Percentiles rank a stretch among this genome's conserved stretches.
phyloP scores from a whole-genome alignment of 192 early-diverging fungal species.

The Linnemannia elongata region DNA sequence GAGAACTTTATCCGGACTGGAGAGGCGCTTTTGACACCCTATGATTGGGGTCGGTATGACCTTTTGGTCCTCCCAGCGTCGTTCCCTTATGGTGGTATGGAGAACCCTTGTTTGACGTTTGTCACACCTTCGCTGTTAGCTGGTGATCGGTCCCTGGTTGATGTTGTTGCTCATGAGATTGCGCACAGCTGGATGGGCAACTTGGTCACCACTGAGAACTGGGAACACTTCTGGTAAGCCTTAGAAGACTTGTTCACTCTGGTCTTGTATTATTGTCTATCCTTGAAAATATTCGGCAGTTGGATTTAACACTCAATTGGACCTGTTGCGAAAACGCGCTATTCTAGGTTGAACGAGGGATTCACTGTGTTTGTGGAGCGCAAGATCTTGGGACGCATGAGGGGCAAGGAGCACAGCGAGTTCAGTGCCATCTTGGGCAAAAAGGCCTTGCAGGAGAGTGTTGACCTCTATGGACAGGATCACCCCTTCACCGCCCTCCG shows the following conservation, averaged over 20 bases:
- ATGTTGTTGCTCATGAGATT: conserved; percentile 97
- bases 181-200: conserved; percentile 93
- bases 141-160: conserved; percentile 92
- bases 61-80: conserved; percentile 88
- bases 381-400: conserved; percentile 86
- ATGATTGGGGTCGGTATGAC: conserved; percentile 97
- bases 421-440: conserved; percentile 91
- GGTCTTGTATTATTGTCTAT: not conserved
- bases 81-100: conserved; percentile 90
- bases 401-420: conserved; percentile 83
- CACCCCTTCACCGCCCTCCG: conserved; percentile 78
- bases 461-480: conserved; percentile 74
- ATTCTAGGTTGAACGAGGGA: conserved; percentile 95
- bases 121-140: conserved; percentile 96
- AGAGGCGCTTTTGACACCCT: conserved; percentile 85
- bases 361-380: conserved; percentile 95
- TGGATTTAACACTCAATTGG: conserved; percentile 43
- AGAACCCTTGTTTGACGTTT: conserved; percentile 98
- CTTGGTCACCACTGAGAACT: conserved; percentile 84
- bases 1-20: conserved; percentile 76
- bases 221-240: conserved; percentile 67
- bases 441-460: conserved; percentile 78
- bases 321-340: not conserved
- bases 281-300: conserved; percentile 47
- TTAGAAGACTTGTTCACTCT: too few species aligned